Conservation (phyloP, 257 asterid genomes). For the Solanum virginianum region DNA sequence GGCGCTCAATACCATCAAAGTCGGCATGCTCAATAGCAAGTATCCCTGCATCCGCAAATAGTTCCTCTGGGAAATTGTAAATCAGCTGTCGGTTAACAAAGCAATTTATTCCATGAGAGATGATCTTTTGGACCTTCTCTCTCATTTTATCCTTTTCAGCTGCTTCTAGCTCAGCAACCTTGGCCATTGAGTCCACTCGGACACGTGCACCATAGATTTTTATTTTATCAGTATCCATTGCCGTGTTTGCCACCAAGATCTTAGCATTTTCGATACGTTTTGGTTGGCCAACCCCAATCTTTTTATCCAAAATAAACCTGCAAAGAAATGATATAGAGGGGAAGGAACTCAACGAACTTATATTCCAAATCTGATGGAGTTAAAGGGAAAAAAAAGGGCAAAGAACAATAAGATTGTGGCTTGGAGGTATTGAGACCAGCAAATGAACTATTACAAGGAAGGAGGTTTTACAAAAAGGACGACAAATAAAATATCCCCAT, state of each 20-base stretch:
- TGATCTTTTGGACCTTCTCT: constrained; percentile 78
- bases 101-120: constrained; percentile 84
- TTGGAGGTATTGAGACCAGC: neutral
- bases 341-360: neutral
- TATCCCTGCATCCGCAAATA: constrained; percentile 87
- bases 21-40: constrained; percentile 98
- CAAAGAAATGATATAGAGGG: neutral
- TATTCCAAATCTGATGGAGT: neutral
- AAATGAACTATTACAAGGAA: neutral
- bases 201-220: constrained; percentile 95
- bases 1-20: constrained; percentile 88
- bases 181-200: constrained; percentile 97
- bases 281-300: constrained; percentile 93
- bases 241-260: constrained; percentile 82
- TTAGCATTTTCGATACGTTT: constrained; percentile 86
- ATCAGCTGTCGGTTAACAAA: constrained; percentile 78
- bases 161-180: constrained; percentile 87
- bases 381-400: neutral
- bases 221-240: constrained; percentile 93
- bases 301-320: constrained; percentile 88
- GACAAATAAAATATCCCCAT: neutral
- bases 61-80: constrained; percentile 84
- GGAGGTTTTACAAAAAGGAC: neutral
- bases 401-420: neutral
- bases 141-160: constrained; percentile 92